Evolutionary conservation across 768 basidiomycete species (phyloP).

Genomic region (Suillus subaureus): DNA sequence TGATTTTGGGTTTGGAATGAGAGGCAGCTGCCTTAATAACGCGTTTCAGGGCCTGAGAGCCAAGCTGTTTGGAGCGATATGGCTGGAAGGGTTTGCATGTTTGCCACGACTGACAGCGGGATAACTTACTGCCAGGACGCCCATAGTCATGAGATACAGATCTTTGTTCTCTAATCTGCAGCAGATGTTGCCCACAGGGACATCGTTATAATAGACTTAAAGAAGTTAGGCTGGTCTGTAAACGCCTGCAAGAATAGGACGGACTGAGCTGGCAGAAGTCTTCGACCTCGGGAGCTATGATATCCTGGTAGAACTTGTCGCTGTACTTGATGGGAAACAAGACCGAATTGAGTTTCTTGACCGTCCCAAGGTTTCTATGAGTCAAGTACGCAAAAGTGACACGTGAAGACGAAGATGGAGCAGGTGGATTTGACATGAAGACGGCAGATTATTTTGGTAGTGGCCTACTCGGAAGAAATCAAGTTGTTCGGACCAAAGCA

Average conservation of each 20-base stretch:
- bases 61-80: conserved; percentile 79
- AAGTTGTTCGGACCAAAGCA: conserved; percentile 7
- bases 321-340: conserved; percentile 90
- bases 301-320: conserved; percentile 84
- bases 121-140: conserved; percentile 75
- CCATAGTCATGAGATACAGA: conserved; percentile 89
- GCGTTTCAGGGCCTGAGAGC: conserved; percentile 69
- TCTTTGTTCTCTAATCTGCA: conserved; percentile 75
- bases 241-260: conserved; percentile 33
- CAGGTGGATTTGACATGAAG: conserved; percentile 26
- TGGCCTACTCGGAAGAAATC: conserved; percentile 23
- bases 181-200: conserved; percentile 88
- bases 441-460: conserved; percentile 1
- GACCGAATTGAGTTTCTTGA: conserved; percentile 63
- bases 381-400: conserved; percentile 76
- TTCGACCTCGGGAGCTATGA: conserved; percentile 75
- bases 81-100: conserved; percentile 45
- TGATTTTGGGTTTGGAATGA: conserved; percentile 62
- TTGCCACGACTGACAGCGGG: conserved; percentile 15
- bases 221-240: conserved; percentile 3
- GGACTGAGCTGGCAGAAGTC: conserved; percentile 86
- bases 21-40: conserved; percentile 64
- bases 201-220: conserved; percentile 89
- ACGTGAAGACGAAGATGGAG: conserved; percentile 35
- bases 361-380: conserved; percentile 81